Conservation (phyloP, 192 early-diverging fungal genomes). For the Rhizophlyctis rosea region DNA sequence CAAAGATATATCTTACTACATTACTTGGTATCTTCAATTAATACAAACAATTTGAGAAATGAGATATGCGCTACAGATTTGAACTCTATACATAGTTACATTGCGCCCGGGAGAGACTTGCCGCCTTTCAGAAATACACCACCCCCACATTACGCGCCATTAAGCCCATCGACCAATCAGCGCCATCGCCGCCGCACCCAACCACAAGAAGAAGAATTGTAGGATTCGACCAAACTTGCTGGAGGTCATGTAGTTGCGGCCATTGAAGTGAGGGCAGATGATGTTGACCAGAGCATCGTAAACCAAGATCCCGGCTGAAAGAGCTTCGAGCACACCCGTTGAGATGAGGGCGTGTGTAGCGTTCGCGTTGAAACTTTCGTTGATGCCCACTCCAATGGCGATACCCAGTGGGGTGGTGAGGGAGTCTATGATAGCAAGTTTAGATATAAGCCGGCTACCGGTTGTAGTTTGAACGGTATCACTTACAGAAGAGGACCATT, state of each 20-base stretch:
- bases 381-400: conserved; percentile 72
- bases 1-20: too few species aligned
- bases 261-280: conserved; percentile 19
- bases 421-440: too few species aligned
- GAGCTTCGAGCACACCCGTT: conserved; percentile 73
- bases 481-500: conserved; percentile 20
- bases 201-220: conserved; percentile 61
- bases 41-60: too few species aligned
- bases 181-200: conserved; percentile 73
- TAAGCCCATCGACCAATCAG: conserved; percentile 77
- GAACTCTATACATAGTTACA: too few species aligned
- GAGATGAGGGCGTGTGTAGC: conserved; percentile 54
- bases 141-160: too few species aligned
- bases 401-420: conserved; percentile 84
- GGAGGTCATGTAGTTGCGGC: conserved; percentile 37
- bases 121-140: too few species aligned
- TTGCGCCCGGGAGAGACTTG: too few species aligned
- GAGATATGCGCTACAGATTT: too few species aligned
- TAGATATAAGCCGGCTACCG: too few species aligned
- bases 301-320: conserved; percentile 79
- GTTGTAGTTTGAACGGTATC: too few species aligned
- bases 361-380: conserved; percentile 48
- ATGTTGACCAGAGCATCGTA: conserved; percentile 55
- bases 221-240: conserved; percentile 30
- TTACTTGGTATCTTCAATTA: too few species aligned